A percentile compares a stretch with the other conserved stretches of the same genome.
These are phyloP conservation scores for Ophiostoma montium DNA, from an alignment of 2,329 filamentous ascomycete genomes.

Conservation along the genomic window DNA sequence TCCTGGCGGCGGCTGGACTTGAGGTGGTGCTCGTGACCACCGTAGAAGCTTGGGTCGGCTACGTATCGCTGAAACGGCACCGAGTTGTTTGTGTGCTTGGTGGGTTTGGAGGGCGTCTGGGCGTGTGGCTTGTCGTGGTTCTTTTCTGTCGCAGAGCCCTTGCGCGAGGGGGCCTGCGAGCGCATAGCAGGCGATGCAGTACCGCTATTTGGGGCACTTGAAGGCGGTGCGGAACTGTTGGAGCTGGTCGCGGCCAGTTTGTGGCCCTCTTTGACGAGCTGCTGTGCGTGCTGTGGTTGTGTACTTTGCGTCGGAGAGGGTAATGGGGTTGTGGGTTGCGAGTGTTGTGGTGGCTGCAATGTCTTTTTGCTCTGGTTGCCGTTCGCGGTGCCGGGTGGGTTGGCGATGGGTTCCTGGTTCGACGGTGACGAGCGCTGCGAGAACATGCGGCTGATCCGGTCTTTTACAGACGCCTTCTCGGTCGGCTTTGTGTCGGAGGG, in stretches of 20 bases:
- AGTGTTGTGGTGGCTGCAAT: neutral
- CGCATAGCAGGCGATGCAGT: slow-evolving; percentile 23
- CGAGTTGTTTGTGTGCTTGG: slow-evolving; percentile 22
- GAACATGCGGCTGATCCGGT: slow-evolving; percentile 52
- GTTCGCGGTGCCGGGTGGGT: slow-evolving; percentile 14
- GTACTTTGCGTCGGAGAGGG: neutral
- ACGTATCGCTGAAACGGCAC: slow-evolving; percentile 34
- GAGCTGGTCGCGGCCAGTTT: slow-evolving; percentile 10
- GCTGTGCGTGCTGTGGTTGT: slow-evolving; percentile 5
- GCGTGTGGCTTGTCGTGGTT: slow-evolving; percentile 18
- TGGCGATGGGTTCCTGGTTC: slow-evolving; percentile 2
- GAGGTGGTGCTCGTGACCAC: slow-evolving; percentile 74
- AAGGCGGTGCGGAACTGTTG: slow-evolving; percentile 15
- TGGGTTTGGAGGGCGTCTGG: slow-evolving; percentile 21
- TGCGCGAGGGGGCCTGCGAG: slow-evolving; percentile 27
- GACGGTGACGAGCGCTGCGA: slow-evolving; percentile 26
- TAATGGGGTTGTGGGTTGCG: neutral
- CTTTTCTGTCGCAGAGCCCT: slow-evolving; percentile 30
- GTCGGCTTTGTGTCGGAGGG: slow-evolving; percentile 22
- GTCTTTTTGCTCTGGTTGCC: slow-evolving; percentile 10
- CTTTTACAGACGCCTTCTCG: slow-evolving; percentile 49
- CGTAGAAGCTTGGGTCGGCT: slow-evolving; percentile 36
- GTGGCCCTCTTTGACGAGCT: slow-evolving; percentile 16
- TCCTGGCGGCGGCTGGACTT: slow-evolving; percentile 86
- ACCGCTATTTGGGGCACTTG: slow-evolving; percentile 13